Conservation (phyloP, 305 asterid genomes). For the Nicotiana rustica region DNA sequence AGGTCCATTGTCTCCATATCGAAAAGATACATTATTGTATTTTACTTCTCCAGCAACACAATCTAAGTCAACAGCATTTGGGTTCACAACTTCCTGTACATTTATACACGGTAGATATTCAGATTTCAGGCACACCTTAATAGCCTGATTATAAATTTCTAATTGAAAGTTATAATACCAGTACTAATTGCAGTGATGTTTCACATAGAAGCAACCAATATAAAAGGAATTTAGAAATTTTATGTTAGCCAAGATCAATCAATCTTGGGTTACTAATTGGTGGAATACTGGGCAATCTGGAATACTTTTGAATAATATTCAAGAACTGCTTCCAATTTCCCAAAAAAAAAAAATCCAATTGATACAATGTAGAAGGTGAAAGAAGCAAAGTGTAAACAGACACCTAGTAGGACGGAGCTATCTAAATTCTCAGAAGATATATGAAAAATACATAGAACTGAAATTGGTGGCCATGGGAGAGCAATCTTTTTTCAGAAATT, state of each 20-base stretch:
- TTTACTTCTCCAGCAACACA: slow-evolving; percentile 72
- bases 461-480: neutral
- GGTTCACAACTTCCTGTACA: slow-evolving; percentile 68
- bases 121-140: neutral
- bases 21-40: slow-evolving; percentile 68
- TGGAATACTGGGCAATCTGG: too few species aligned
- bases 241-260: neutral
- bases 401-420: neutral
- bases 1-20: slow-evolving; percentile 59
- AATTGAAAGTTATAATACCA: slow-evolving; percentile 17
- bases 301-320: too few species aligned
- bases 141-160: neutral
- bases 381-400: neutral
- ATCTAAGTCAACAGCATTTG: slow-evolving; percentile 67
- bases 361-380: slow-evolving; percentile 1
- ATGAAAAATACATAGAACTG: slow-evolving; percentile 9
- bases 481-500: neutral
- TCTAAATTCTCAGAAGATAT: neutral
- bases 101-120: slow-evolving; percentile 8
- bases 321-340: too few species aligned
- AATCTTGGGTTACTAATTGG: neutral
- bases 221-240: neutral
- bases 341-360: too few species aligned
- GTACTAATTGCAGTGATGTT: neutral
- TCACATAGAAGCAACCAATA: neutral